Conservation (phyloP, 2,329 filamentous ascomycete species). For the Rhexocercosporidium sp. region DNA sequence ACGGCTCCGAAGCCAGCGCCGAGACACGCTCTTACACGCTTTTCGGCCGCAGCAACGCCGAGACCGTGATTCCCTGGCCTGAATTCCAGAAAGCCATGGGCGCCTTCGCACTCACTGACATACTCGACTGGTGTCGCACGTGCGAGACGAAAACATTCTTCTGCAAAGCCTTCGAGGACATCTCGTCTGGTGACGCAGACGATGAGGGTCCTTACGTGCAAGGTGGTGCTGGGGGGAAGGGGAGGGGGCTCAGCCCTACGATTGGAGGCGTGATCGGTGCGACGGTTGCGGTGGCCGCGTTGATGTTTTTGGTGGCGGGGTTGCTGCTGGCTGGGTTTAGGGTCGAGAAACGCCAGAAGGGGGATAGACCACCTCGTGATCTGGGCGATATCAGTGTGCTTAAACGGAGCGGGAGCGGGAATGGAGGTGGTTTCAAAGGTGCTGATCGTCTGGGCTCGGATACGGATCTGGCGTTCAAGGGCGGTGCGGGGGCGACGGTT, state of each 20-base stretch:
- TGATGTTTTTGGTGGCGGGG: slow-evolving; percentile 22
- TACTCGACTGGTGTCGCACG: slow-evolving; percentile 37
- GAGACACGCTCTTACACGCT: slow-evolving; percentile 42
- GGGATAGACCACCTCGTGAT: not conserved
- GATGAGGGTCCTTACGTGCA: not conserved
- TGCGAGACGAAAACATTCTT: slow-evolving; percentile 36
- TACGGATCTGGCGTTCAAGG: slow-evolving; percentile 40
- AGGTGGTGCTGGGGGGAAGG: not conserved
- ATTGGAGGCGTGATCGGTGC: slow-evolving; percentile 42
- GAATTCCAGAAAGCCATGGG: slow-evolving; percentile 37
- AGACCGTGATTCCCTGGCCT: slow-evolving; percentile 38
- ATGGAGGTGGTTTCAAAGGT: slow-evolving; percentile 41
- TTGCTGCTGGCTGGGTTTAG: slow-evolving; percentile 37
- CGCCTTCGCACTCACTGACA: slow-evolving; percentile 30
- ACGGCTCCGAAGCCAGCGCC: slow-evolving; percentile 45
- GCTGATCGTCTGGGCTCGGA: slow-evolving; percentile 39
- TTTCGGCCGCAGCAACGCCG: slow-evolving; percentile 37
- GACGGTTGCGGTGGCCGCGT: slow-evolving; percentile 30
- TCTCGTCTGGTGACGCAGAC: not conserved
- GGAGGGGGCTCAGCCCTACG: slow-evolving; percentile 21
- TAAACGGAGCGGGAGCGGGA: slow-evolving; percentile 22
- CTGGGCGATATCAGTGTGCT: slow-evolving; percentile 22
- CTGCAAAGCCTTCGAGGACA: slow-evolving; percentile 32
- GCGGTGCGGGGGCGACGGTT: slow-evolving; percentile 31
- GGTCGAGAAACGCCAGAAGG: slow-evolving; percentile 19